Evolutionary conservation across 768 basidiomycete species (phyloP), one percentile per base, ranked within the genome.

Genomic region (Termitomyces sp.): DNA sequence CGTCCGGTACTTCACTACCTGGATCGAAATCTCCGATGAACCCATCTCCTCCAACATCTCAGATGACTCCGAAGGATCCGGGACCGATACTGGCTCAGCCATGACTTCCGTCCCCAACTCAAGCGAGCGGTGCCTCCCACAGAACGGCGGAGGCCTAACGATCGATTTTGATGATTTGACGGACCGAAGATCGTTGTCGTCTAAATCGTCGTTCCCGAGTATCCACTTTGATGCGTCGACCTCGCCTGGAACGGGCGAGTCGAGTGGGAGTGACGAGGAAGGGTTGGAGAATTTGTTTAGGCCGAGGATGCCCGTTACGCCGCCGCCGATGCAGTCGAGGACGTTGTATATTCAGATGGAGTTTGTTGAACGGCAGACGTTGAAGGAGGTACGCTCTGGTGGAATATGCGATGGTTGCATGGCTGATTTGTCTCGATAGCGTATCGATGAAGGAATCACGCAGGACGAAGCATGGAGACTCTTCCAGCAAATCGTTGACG

Each of bases 331-430:
- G 58, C 62, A 80, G 48, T 75, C 77, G 18, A 72, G 91, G 61
- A 93, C 89, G 8, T 76, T 97, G 20, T 98, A 96, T 69, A 98
- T 98, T 57, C 94, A 96, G 72, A 98, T 98, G 95, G 93, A 94
- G 74, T 95, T 91, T 67, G 93, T 94, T 9, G 93, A 94, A 71
- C 83, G 90, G 24, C 94, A 96, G 75, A 98, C 95, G 0, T 72
- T 98, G 69, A 86, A 84, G 73, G 95, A 97, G 82, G 92, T 87
- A 32, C 3, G 40, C 1, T 28, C 13, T 55, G 6, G n/a, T 38
- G 71, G 67, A 20, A 22, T 51, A 4, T 50, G 20, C n/a, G 16
- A 57, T 51, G 3, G 11, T 15, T 28, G 35, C 18, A n/a, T n/a
- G 15, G n/a, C 54, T 58, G 18, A 57, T 61, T 32, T 48, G 46